These are phyloP conservation scores for Cardamine chenopodiifolia DNA, from an alignment of 345 rosid genomes.

Conservation along the genomic window DNA sequence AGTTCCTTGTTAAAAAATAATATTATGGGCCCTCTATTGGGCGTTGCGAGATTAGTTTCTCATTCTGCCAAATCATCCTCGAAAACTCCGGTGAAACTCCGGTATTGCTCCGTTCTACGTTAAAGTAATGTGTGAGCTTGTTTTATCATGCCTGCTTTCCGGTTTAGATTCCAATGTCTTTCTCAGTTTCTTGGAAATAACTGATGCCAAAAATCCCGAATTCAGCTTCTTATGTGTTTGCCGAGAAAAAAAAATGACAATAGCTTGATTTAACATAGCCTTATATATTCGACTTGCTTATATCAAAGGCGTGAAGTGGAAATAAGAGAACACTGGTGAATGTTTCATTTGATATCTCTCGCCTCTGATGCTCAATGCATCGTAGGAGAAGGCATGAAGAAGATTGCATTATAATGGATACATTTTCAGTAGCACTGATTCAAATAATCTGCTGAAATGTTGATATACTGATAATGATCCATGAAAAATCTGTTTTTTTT, in stretches of 20 bases:
- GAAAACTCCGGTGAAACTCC: not conserved
- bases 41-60: not conserved
- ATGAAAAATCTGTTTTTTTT: no score
- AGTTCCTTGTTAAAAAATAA: no score
- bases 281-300: not conserved
- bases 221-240: not conserved
- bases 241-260: not conserved
- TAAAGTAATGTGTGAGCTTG: not conserved
- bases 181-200: not conserved
- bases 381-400: not conserved
- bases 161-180: not conserved
- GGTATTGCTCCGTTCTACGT: not conserved
- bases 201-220: not conserved
- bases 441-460: not conserved
- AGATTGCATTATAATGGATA: no score
- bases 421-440: not conserved
- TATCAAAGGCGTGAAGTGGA: not conserved
- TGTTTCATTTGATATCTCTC: not conserved
- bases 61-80: not conserved
- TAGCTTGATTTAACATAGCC: not conserved
- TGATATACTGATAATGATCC: not conserved
- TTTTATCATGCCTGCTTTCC: not conserved
- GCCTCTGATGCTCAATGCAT: not conserved
- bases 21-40: not conserved
- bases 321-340: not conserved